Percentiles rank a stretch among this genome's conserved stretches.
phyloP scores from a whole-genome alignment of 2,329 filamentous ascomycete genomes.

The Aspergillus spinulosporus region DNA sequence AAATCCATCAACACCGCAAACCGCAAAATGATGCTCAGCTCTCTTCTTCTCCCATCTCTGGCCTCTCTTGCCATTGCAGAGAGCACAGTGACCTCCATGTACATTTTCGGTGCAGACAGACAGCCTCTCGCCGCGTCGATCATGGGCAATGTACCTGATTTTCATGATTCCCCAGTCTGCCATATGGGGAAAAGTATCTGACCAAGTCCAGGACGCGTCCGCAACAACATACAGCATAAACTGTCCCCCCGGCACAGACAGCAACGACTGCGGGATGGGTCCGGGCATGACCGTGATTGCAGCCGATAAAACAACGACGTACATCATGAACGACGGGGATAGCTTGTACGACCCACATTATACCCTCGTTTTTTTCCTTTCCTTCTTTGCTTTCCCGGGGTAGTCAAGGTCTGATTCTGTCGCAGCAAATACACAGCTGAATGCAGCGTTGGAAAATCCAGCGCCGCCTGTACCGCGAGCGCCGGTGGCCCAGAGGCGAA shows the following conservation, averaged over 20 bases:
- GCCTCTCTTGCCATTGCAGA: constrained; percentile 23
- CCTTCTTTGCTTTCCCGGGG: background rate
- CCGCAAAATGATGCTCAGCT: constrained; percentile 18
- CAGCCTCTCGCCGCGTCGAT: constrained; percentile 29
- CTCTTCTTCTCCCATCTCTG: constrained; percentile 21
- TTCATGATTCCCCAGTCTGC: background rate
- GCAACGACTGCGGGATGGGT: constrained; percentile 30
- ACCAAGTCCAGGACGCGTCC: constrained; percentile 22
- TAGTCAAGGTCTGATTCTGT: background rate
- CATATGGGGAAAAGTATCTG: background rate
- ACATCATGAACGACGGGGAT: constrained; percentile 13
- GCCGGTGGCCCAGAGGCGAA: constrained; percentile 18
- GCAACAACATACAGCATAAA: constrained; percentile 31
- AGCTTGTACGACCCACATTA: constrained; percentile 13
- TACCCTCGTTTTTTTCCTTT: background rate
- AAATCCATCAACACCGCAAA: no score
- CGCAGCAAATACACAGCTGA: constrained; percentile 17
- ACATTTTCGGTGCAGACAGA: constrained; percentile 25
- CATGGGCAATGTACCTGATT: constrained; percentile 22
- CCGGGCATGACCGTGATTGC: constrained; percentile 27
- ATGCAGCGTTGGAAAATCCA: constrained; percentile 23
- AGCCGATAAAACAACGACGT: constrained; percentile 4
- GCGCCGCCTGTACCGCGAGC: constrained; percentile 21
- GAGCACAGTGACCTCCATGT: constrained; percentile 27
- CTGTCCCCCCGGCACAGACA: constrained; percentile 25